phyloP scores from a whole-genome alignment of 192 early-diverging fungal genomes.

The Rhizophagus clarus region DNA sequence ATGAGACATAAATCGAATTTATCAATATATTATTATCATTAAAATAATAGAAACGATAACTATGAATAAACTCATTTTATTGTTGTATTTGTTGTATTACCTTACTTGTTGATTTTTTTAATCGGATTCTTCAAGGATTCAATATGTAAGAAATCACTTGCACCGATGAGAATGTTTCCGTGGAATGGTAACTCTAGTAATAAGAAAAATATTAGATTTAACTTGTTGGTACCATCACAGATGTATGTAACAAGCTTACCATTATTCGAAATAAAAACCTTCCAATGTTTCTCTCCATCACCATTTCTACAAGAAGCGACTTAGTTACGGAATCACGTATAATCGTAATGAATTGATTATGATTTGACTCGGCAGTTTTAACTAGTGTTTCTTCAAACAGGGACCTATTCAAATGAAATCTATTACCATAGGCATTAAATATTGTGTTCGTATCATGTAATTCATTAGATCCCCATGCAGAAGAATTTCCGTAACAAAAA shows the following conservation, averaged over 20 bases:
- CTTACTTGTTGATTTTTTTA: no score
- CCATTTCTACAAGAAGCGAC: background rate
- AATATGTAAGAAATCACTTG: no score
- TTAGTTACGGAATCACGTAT: conserved; percentile 14
- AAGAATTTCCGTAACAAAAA: conserved; percentile 21
- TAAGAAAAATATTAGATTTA: background rate
- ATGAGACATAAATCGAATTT: no score
- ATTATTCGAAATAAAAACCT: conserved; percentile 19
- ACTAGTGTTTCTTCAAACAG: conserved; percentile 28
- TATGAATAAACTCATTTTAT: no score
- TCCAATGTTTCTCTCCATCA: conserved; percentile 2
- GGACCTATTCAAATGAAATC: conserved; percentile 22
- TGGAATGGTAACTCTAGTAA: background rate
- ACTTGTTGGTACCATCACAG: background rate
- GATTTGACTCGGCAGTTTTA: conserved; percentile 6
- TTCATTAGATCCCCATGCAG: conserved; percentile 23
- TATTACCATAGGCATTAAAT: conserved; percentile 22
- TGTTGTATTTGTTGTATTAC: no score
- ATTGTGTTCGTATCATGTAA: background rate
- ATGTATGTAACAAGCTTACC: background rate
- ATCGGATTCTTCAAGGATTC: no score
- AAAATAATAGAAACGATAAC: no score
- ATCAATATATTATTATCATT: no score
- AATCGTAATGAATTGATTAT: conserved; percentile 16
- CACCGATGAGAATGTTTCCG: conserved; percentile 24